Evolutionary conservation across 1,284 basidiomycete genomes (phyloP).

Genomic region (Butyriboletus appendiculatus): DNA sequence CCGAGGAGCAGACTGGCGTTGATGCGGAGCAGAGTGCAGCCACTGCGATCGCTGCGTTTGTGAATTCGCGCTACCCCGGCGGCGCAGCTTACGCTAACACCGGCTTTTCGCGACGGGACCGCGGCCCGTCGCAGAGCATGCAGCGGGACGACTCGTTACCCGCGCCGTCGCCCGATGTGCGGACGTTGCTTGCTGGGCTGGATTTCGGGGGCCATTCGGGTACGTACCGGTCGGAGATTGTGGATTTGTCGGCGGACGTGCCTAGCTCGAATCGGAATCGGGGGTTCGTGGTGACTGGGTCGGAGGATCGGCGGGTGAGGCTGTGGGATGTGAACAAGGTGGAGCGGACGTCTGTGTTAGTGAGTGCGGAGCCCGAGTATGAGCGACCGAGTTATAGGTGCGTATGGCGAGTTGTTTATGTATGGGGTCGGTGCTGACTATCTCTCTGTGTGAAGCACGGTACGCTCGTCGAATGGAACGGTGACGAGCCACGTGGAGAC

Average conservation of each 20-base stretch:
- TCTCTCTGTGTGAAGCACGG: slow-evolving; percentile 23
- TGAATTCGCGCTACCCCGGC: slow-evolving; percentile 47
- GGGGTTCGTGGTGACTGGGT: slow-evolving; percentile 81
- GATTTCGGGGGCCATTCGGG: slow-evolving; percentile 72
- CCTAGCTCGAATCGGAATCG: slow-evolving; percentile 41
- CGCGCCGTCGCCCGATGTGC: slow-evolving; percentile 59
- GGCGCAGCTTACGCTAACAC: slow-evolving; percentile 28
- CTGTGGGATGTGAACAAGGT: slow-evolving; percentile 80
- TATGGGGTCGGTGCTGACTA: not conserved
- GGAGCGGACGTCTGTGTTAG: slow-evolving; percentile 74
- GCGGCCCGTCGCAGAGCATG: slow-evolving; percentile 29
- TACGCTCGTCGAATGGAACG: slow-evolving; percentile 39
- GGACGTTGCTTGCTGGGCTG: slow-evolving; percentile 62
- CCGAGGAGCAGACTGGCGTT: slow-evolving; percentile 47
- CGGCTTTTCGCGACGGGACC: slow-evolving; percentile 24
- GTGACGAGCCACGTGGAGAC: slow-evolving; percentile 62
- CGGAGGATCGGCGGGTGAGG: slow-evolving; percentile 79
- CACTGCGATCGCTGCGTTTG: slow-evolving; percentile 61
- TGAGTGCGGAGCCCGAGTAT: slow-evolving; percentile 65
- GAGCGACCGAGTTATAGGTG: slow-evolving; percentile 75
- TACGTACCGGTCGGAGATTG: slow-evolving; percentile 55
- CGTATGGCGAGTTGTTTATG: slow-evolving; percentile 13
- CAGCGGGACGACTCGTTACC: slow-evolving; percentile 39
- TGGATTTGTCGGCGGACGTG: slow-evolving; percentile 46
- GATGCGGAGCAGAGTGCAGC: slow-evolving; percentile 66